Evolutionary conservation across 305 asterid species (phyloP).

Genomic region (Fraxinus angustifolia): DNA sequence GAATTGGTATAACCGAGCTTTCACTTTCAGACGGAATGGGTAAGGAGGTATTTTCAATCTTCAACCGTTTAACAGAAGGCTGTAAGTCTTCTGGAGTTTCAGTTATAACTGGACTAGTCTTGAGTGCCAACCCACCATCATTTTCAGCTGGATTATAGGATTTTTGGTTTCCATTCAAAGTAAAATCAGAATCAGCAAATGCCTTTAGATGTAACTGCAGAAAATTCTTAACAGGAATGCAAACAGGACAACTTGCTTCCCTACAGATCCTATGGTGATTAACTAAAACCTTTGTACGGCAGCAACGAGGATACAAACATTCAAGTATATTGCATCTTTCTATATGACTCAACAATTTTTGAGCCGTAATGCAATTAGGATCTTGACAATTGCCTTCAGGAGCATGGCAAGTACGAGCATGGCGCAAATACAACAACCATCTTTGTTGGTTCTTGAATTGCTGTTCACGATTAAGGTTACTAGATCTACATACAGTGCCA

Average conservation of each 20-base stretch:
- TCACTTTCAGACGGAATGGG: constrained; percentile 43
- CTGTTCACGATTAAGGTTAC: constrained; percentile 45
- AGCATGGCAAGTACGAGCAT: constrained; percentile 83
- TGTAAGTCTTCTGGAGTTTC: constrained; percentile 60
- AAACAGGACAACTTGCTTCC: constrained; percentile 73
- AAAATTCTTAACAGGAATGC: constrained; percentile 70
- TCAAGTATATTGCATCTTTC: constrained; percentile 43
- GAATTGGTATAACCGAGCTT: constrained; percentile 37
- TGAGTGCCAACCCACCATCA: constrained; percentile 39
- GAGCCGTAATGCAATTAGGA: constrained; percentile 51
- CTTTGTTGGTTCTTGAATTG: constrained; percentile 59
- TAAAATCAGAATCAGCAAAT: constrained; percentile 40
- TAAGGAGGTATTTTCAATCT: constrained; percentile 57
- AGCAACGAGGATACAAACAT: constrained; percentile 71
- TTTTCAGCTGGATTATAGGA: constrained; percentile 47
- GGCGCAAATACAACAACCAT: constrained; percentile 82
- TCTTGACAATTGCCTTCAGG: constrained; percentile 83
- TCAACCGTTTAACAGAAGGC: constrained; percentile 72
- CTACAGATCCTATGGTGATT: constrained; percentile 57
- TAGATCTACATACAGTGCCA: constrained; percentile 37
- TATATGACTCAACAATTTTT: constrained; percentile 69
- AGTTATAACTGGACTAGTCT: constrained; percentile 32
- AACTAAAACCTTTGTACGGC: constrained; percentile 44
- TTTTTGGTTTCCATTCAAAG: constrained; percentile 45
- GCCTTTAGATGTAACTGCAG: constrained; percentile 52